These are phyloP conservation scores for Boletus patriciae DNA, from an alignment of 768 basidiomycete genomes.

Conservation along the genomic window DNA sequence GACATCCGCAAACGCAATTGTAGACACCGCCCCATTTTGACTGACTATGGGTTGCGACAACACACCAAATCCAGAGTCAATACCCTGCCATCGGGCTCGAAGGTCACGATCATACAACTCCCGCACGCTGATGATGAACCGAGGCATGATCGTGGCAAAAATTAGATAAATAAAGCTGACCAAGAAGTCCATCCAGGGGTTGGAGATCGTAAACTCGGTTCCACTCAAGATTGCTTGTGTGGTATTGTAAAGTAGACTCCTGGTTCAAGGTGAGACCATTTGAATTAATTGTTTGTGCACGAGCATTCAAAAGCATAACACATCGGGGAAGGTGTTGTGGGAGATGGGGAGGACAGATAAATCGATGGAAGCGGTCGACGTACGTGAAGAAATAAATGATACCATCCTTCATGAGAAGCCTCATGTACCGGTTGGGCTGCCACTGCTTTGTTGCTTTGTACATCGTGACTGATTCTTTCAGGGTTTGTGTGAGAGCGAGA, in stretches of 20 bases:
- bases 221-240: neutral
- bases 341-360: too few relatives aligned
- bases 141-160: neutral
- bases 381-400: neutral
- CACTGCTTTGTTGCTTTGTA: neutral
- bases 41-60: neutral
- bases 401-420: neutral
- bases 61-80: neutral
- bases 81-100: neutral
- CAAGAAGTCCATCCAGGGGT: neutral
- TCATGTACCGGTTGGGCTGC: neutral
- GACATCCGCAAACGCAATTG: neutral
- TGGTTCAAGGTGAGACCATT: neutral
- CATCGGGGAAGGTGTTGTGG: neutral
- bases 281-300: too few relatives aligned
- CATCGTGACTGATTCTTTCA: neutral
- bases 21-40: too few relatives aligned
- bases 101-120: neutral
- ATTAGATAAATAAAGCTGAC: too few relatives aligned
- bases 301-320: neutral
- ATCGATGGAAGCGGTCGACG: neutral
- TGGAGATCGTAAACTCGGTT: neutral
- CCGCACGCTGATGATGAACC: neutral
- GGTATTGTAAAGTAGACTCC: neutral
- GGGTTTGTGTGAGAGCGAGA: neutral